A percentile compares a stretch with the other conserved stretches of the same genome.
These are phyloP conservation scores for Aspergillus amoenus DNA, from an alignment of 2,329 filamentous ascomycete species.

Conservation along the genomic window DNA sequence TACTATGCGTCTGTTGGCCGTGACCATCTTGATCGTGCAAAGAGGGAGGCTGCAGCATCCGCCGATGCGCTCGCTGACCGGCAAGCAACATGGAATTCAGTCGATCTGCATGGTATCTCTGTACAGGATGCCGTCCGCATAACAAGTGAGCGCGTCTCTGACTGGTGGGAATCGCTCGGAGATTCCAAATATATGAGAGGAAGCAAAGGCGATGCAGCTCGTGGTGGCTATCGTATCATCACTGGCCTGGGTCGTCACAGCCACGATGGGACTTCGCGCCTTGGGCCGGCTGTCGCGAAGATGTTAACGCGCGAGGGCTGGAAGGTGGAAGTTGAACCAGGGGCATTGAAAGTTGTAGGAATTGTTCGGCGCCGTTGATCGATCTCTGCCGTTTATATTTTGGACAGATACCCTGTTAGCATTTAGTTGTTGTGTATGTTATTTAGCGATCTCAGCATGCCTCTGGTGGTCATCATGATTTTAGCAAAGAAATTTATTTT, in stretches of 20 bases:
- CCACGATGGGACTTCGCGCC: conserved; percentile 68
- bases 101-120: conserved; percentile 82
- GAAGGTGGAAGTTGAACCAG: conserved; percentile 72
- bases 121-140: conserved; percentile 82
- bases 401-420: conserved; percentile 19
- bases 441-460: not conserved
- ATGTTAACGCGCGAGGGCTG: conserved; percentile 77
- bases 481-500: not conserved
- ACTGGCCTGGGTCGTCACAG: conserved; percentile 81
- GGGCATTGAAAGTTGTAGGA: conserved; percentile 70
- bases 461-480: not conserved
- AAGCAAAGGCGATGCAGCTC: conserved; percentile 40
- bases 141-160: conserved; percentile 62
- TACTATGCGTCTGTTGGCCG: conserved; percentile 73
- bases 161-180: conserved; percentile 75
- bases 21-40: conserved; percentile 60
- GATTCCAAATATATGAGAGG: conserved; percentile 58
- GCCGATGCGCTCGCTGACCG: conserved; percentile 69
- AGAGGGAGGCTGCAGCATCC: conserved; percentile 60
- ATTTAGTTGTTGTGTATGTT: not conserved
- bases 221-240: conserved; percentile 68
- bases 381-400: not conserved
- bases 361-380: conserved; percentile 33
- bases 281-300: conserved; percentile 78
- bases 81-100: conserved; percentile 60